phyloP scores from a whole-genome alignment of 305 asterid species.

The Fraxinus platypoda region DNA sequence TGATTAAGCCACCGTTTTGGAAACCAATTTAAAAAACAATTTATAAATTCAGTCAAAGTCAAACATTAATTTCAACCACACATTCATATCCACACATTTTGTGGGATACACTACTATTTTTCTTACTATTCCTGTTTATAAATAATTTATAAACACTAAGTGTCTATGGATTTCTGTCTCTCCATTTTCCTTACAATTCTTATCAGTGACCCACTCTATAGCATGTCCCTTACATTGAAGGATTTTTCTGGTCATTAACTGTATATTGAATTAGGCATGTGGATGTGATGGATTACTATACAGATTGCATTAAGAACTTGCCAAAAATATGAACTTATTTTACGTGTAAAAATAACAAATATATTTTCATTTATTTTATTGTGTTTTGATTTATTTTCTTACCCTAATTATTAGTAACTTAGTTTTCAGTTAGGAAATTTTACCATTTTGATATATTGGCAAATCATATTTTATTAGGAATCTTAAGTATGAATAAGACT shows the following conservation, averaged over 20 bases:
- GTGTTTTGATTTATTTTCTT: background rate
- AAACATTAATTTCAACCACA: background rate
- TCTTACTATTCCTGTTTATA: background rate
- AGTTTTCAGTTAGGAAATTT: background rate
- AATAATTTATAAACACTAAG: background rate
- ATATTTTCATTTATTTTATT: background rate
- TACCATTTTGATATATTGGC: background rate
- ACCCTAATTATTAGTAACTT: background rate
- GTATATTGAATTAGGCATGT: background rate
- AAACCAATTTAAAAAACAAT: background rate
- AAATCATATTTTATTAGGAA: background rate
- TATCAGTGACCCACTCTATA: background rate
- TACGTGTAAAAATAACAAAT: background rate
- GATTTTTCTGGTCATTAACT: background rate
- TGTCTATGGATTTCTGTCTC: background rate
- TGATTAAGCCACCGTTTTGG: background rate
- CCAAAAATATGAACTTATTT: background rate
- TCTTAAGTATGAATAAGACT: background rate
- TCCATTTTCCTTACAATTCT: constrained; percentile 17
- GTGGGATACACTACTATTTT: background rate
- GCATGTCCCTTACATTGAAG: background rate
- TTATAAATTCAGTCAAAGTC: background rate
- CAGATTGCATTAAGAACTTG: background rate
- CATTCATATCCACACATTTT: background rate
- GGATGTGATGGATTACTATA: background rate